Percentiles rank a stretch among this genome's conserved stretches.
These are phyloP conservation scores for Novymonas esmeraldas DNA, from an alignment of 208 protist genomes.

Conservation along the genomic window DNA sequence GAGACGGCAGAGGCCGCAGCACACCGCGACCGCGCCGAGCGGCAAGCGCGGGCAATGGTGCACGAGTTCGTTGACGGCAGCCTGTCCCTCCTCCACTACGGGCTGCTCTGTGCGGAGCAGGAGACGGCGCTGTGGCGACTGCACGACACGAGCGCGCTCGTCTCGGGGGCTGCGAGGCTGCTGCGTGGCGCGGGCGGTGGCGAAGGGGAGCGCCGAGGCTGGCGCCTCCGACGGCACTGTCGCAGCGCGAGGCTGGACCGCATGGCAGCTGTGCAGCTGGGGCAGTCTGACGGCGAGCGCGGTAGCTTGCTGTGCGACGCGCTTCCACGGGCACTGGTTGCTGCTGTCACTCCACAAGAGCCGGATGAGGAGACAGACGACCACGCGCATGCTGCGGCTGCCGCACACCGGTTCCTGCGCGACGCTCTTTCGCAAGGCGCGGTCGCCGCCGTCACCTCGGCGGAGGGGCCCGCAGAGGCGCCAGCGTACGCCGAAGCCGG, in stretches of 20 bases:
- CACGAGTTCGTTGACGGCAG: constrained; percentile 43
- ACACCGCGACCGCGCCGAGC: constrained; percentile 6
- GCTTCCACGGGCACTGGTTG: constrained; percentile 2
- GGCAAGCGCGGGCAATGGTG: constrained; percentile 13
- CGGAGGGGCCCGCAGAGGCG: neutral
- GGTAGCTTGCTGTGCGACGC: neutral
- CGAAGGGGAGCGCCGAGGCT: neutral
- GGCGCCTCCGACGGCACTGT: too few species aligned
- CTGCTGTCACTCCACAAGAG: neutral
- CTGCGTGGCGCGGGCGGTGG: neutral
- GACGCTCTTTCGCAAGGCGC: neutral
- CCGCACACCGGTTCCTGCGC: neutral
- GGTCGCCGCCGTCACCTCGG: too few species aligned
- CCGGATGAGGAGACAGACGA: neutral
- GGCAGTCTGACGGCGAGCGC: neutral
- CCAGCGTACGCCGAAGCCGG: constrained; percentile 22
- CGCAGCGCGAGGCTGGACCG: constrained; percentile 8
- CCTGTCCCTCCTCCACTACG: constrained; percentile 51
- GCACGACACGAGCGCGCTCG: constrained; percentile 21
- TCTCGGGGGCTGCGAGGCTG: constrained; percentile 7
- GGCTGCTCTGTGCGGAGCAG: constrained; percentile 26
- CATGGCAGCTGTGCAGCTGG: constrained; percentile 3
- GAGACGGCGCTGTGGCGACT: constrained; percentile 27
- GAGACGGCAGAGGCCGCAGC: neutral
- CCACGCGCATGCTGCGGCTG: neutral